These are phyloP conservation scores for Podila clonocystis DNA, from an alignment of 192 early-diverging fungal species.

Conservation along the genomic window DNA sequence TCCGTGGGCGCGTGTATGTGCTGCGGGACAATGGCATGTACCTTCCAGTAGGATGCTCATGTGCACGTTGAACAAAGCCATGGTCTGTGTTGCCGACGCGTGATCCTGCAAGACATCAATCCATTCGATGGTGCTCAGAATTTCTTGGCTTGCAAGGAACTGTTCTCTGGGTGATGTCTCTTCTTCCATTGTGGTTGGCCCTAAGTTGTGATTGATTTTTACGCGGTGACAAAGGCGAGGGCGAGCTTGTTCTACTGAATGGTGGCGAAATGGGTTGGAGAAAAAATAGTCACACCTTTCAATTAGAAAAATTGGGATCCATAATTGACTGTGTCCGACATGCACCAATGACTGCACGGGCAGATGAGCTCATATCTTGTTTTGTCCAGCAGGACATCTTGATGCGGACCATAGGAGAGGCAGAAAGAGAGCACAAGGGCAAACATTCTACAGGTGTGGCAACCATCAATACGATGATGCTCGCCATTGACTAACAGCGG, in stretches of 20 bases:
- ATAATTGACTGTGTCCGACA: neutral
- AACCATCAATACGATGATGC: no score
- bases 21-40: neutral
- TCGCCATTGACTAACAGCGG: no score
- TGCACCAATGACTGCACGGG: neutral
- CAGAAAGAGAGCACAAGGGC: no score
- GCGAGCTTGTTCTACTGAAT: neutral
- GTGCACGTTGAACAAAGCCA: slow-evolving; percentile 33
- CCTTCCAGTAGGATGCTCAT: slow-evolving; percentile 16
- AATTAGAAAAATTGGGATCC: neutral
- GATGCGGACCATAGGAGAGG: no score
- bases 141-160: slow-evolving; percentile 34
- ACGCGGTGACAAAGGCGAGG: neutral
- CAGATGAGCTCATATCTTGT: neutral
- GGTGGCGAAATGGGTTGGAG: neutral
- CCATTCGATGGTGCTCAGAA: slow-evolving; percentile 46
- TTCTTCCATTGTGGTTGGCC: neutral
- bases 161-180: slow-evolving; percentile 19
- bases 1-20: no score
- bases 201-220: neutral
- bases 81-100: slow-evolving; percentile 5
- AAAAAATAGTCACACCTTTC: neutral
- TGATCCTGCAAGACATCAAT: slow-evolving; percentile 25
- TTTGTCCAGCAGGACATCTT: no score
- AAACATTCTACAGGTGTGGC: no score